Percentiles rank a stretch among this genome's conserved stretches.
These are phyloP conservation scores for Penicillium palitans DNA, from an alignment of 2,329 filamentous ascomycete species.

Conservation along the genomic window DNA sequence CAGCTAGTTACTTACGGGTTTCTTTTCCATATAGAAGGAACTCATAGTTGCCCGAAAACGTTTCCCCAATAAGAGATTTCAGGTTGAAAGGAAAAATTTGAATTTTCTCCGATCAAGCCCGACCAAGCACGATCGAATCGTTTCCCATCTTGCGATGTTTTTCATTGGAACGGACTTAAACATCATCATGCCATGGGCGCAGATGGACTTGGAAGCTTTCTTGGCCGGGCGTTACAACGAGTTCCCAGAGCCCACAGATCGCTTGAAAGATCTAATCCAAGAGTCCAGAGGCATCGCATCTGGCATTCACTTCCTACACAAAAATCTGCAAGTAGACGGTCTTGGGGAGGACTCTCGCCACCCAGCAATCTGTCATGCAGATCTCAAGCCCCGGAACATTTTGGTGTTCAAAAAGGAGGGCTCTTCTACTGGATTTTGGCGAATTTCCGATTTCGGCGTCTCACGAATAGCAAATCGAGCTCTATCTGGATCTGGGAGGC, in stretches of 20 bases:
- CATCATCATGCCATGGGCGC: slow-evolving; percentile 18
- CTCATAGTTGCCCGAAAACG: slow-evolving; percentile 1
- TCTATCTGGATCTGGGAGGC: background rate
- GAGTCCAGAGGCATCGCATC: slow-evolving; percentile 15
- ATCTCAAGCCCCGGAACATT: slow-evolving; percentile 18
- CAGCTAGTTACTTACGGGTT: background rate
- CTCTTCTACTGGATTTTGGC: slow-evolving; percentile 24
- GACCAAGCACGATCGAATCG: slow-evolving; percentile 10
- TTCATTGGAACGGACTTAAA: slow-evolving; percentile 14
- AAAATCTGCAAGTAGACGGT: background rate
- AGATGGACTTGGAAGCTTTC: slow-evolving; percentile 21
- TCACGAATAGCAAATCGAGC: slow-evolving; percentile 6
- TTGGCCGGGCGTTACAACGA: slow-evolving; percentile 1
- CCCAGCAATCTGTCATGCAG: background rate
- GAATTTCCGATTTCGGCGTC: slow-evolving; percentile 28
- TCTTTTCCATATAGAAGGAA: background rate
- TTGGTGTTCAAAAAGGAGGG: slow-evolving; percentile 14
- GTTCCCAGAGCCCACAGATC: background rate
- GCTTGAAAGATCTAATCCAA: slow-evolving; percentile 11
- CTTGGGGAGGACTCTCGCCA: background rate
- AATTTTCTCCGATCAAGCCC: background rate
- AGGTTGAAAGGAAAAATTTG: background rate
- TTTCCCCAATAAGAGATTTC: background rate
- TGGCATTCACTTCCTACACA: slow-evolving; percentile 19
- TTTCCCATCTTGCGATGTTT: slow-evolving; percentile 12